Percentiles rank a stretch among this genome's conserved stretches.
phyloP scores from a whole-genome alignment of 495 filamentous ascomycete species.

The Talaromyces stipitatus region DNA sequence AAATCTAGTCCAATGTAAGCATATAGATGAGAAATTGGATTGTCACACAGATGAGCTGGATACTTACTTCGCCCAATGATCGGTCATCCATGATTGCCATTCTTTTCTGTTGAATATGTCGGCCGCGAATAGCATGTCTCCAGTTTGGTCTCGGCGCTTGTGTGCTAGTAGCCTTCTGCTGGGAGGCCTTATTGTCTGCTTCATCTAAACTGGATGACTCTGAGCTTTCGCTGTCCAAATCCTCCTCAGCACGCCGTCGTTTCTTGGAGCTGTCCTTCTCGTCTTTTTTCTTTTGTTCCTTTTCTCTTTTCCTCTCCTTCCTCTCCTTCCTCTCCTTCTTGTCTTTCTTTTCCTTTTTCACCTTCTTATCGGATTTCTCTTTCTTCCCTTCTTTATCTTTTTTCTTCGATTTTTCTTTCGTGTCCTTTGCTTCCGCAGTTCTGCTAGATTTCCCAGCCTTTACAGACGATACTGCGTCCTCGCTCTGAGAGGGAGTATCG shows the following conservation, averaged over 20 bases:
- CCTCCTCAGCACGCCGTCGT: constrained; percentile 34
- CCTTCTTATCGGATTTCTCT: constrained; percentile 15
- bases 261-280: constrained; percentile 38
- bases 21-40: not conserved
- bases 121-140: constrained; percentile 56
- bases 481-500: not conserved
- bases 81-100: constrained; percentile 62
- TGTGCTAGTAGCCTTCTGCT: constrained; percentile 19
- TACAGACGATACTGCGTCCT: constrained; percentile 6
- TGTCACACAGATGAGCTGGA: not conserved
- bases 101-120: constrained; percentile 74
- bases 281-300: constrained; percentile 37
- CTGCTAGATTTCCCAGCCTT: constrained; percentile 8
- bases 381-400: constrained; percentile 34
- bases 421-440: constrained; percentile 5
- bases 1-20: constrained; percentile 51
- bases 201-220: constrained; percentile 15
- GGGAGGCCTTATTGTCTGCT: constrained; percentile 12
- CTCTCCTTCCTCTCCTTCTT: constrained; percentile 33
- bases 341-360: constrained; percentile 16
- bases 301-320: constrained; percentile 13
- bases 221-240: constrained; percentile 9
- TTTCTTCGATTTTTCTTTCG: constrained; percentile 26
- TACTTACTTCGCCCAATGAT: constrained; percentile 67
- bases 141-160: constrained; percentile 38